Base-by-base conservation (phyloP, 2,329 filamentous ascomycete genomes). In the Helotiales sp. region DNA sequence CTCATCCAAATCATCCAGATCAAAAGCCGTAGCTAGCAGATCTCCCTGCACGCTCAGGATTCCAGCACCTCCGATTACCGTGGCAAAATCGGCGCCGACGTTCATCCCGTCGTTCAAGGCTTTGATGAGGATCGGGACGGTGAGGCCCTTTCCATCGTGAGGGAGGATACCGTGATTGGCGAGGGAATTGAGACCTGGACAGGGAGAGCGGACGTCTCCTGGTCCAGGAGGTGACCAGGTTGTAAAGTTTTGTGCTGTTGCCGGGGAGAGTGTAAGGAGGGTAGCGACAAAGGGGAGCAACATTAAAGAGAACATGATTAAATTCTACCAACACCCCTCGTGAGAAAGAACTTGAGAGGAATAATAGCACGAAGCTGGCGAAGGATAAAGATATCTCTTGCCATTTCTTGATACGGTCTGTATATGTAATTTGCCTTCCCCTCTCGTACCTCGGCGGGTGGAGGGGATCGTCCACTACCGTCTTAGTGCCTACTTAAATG, bases 161-260 rank as follows among this genome's bases (percentile, higher is more conserved):
- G 71, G 69, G 13, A 74, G 52, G 58, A 74, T 61, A 12, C 66
- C 67, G 57, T 71, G 68, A 47, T 72, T 72, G 9, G 69, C 69
- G 6, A 69, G 62, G 5, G 59, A 50, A 48, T 71, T 71, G 27
- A 72, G 63, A 7, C 66, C 66, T 7, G 70, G 66, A 44, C 68
- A 71, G 4, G 68, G 70, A 12, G 63, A 66, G 24, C 66, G 66
- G 40, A 63, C 48, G 31, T 66, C 65, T 13, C 55, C 57, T 46
- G 60, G 50, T 7, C 56, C 59, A 15, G 64, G 61, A 25, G 58
- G 52, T 9, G 49, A 54, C 56, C 56, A 65, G 15, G 33, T 48
- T 27, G 52, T 46, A 25, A 61, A 62, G 27, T 36, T 54, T 52
- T 60, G 60, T 22, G 63, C 54, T 22, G 42, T 22, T 19, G 52